These are phyloP conservation scores for Gossypium stocksii DNA, from an alignment of 345 rosid species.

Conservation along the genomic window DNA sequence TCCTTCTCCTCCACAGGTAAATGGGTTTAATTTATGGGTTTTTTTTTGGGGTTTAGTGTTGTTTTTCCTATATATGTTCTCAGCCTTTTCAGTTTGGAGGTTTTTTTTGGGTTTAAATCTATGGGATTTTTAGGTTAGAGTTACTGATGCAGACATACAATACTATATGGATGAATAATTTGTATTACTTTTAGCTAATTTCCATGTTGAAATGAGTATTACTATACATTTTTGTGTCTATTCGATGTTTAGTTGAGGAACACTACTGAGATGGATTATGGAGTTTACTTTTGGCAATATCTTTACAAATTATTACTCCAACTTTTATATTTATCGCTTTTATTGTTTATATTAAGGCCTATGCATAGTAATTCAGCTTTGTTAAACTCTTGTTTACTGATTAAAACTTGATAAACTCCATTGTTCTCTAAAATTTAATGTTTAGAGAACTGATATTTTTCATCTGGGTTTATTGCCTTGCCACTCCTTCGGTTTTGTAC, in stretches of 20 bases:
- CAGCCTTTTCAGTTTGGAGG: neutral
- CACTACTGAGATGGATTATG: neutral
- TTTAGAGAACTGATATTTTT: no score
- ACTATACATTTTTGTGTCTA: neutral
- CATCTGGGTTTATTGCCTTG: no score
- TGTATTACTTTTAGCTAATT: neutral
- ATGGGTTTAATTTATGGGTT: constrained; percentile 6
- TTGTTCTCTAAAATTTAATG: no score
- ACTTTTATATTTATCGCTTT: no score
- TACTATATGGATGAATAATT: neutral
- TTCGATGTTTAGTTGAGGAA: neutral
- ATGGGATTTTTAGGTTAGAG: neutral
- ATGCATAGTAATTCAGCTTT: no score
- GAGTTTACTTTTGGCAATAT: neutral
- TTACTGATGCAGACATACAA: no score
- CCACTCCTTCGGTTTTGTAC: no score
- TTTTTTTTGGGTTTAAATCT: neutral
- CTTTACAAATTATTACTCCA: neutral
- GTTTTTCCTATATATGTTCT: no score
- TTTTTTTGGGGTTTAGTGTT: neutral
- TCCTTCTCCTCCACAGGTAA: constrained; percentile 72
- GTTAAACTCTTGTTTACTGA: no score
- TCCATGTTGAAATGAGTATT: neutral
- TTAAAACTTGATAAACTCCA: no score
- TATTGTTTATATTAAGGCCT: no score